Base-by-base conservation (phyloP, 2,329 filamentous ascomycete species). In the Monilinia polystroma region DNA sequence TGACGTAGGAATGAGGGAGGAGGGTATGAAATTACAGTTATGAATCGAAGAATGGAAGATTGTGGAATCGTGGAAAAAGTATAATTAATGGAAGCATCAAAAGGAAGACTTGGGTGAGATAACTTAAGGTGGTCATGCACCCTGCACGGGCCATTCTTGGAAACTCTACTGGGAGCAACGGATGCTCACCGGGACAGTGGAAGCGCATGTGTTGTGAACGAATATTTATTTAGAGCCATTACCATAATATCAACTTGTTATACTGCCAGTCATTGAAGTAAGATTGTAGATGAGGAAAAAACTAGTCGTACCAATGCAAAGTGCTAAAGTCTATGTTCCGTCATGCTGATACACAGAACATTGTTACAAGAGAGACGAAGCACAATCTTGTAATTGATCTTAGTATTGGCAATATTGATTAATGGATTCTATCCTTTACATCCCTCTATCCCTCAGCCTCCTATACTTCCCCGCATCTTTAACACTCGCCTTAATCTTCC, bases 391-490 rank as follows among this genome's bases (percentile, higher is more conserved):
- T 38, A 18, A 51, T 11, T 26, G n/a, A 38, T 35, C 23, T 60
- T n/a, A 26, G 18, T 51, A 41, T 51, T 35, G 8, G 38, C 7
- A 49, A n/a, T n/a, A 51, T 51, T 51, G 10, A 4, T 57, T 43
- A 35, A 55, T 6, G 20, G 26, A 47, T 23, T 38, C 18, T 32
- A 64, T 56, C 23, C 20, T 32, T 18, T 66, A 77, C 75, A 77
- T 76, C 6, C 76, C 76, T 57, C 76, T 75, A 66, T 76, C 75
- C 69, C 76, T 76, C 68, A 77, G 68, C 60, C 72, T 72, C 56
- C 72, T 60, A 71, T 77, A 77, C 67, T 77, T 77, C 55, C 70
- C 71, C 29, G 72, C 75, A 72, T 77, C 75, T 68, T 76, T 77
- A 32, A 77, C 76, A 72, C 76, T 77, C 29, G 75, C 71, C 63